Evolutionary conservation across 805 yeast species (phyloP).

Genomic region (Starmerella apicola): DNA sequence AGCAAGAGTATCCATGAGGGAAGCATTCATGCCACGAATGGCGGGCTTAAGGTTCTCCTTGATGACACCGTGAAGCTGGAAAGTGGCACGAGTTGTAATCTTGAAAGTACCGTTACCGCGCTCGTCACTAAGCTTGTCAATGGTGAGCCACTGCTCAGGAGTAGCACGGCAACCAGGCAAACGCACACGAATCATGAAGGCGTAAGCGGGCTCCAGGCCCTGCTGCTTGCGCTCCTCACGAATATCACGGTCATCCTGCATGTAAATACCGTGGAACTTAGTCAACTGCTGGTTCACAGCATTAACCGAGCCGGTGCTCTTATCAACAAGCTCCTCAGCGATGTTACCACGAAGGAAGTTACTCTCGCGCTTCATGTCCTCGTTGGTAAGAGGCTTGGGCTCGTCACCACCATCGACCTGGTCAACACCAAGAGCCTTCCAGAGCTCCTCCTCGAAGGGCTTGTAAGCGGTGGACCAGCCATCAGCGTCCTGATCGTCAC

Average conservation of each 20-base stretch:
- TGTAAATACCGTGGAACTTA: conserved; percentile 94
- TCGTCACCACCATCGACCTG: conserved; percentile 71
- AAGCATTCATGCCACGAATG: conserved; percentile 84
- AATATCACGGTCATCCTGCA: conserved; percentile 97
- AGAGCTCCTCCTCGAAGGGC: conserved; percentile 70
- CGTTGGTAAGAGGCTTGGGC: conserved; percentile 87
- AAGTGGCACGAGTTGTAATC: conserved; percentile 92
- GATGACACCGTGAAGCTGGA: conserved; percentile 89
- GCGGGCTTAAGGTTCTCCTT: conserved; percentile 82
- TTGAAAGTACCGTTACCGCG: conserved; percentile 90
- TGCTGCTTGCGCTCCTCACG: conserved; percentile 85
- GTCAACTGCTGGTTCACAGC: conserved; percentile 89
- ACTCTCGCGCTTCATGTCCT: conserved; percentile 83
- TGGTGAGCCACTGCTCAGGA: conserved; percentile 76
- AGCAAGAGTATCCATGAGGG: conserved; percentile 84
- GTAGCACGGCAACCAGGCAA: conserved; percentile 86
- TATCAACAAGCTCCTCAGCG: conserved; percentile 69
- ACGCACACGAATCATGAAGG: conserved; percentile 95
- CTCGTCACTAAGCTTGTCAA: conserved; percentile 65
- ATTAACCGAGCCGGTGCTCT: conserved; percentile 78
- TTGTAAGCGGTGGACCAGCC: conserved; percentile 87
- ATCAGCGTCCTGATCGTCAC: conserved; percentile 97
- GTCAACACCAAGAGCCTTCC: conserved; percentile 86
- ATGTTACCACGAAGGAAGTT: conserved; percentile 87
- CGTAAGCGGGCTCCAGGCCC: conserved; percentile 88